Base-by-base conservation (phyloP, 768 basidiomycete species). In the Nevesoporus exiguus region DNA sequence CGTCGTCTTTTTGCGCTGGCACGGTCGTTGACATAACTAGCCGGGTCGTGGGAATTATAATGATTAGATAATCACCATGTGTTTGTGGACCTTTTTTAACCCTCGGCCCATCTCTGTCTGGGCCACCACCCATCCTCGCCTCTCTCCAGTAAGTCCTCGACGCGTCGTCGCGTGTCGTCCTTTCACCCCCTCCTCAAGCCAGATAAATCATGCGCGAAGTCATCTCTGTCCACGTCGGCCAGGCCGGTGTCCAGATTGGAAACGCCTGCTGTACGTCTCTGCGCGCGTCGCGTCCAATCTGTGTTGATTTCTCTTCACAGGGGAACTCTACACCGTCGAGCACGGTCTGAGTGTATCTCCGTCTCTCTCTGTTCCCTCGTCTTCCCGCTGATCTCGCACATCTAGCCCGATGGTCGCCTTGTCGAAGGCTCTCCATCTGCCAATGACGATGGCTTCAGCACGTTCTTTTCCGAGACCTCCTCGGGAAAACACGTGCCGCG, bases 261-360 rank as follows among this genome's bases (percentile, higher is more conserved):
- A 98, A 98, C 74, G 96, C 97, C 70, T 99, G 94, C 77, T 97
- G 96, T 93, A 77, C 80, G 91, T 88, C 47, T 47, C 13, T 44
- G 11, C 52, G 56, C 66, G 59, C 64, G 66, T 58, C 45, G 25
- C 30, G 9, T 24, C 22, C 24, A 45, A 41, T 56, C 49, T 33
- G 49, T 51, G 29, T 57, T 71, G 19, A 71, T 57, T 17, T 29
- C 37, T 59, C 52, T 64, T 71, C 67, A 27, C 71, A 93, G 91
- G 92, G 96, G 96, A 98, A 76, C 84, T 98, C 58, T 99, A 99
- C 79, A 97, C 94, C 68, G 86, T 97, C 65, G 97, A 99, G 75
- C 97, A 98, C 75, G 95, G 95, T 71, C 80, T 99, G 56, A 95
- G 89, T 73, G 96, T 97, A 73, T 76, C 25, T 65, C 56, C 29